Evolutionary conservation across 768 basidiomycete species (phyloP), one percentile per base, ranked within the genome.

Genomic region (Sistotremastrum niveocremeum): DNA sequence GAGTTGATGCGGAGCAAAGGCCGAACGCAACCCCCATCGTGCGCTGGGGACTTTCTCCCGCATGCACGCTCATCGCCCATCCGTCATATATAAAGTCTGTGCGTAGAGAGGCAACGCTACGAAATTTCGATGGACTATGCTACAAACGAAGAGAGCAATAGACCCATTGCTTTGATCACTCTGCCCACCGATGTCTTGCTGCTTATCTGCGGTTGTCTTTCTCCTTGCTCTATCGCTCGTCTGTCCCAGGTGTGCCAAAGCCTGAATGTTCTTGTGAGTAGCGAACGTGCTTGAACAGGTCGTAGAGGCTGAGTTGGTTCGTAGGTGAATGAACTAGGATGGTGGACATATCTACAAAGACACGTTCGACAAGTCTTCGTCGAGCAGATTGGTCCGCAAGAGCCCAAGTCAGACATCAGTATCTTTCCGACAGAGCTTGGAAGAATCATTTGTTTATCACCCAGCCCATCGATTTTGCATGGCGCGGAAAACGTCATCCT

Each of bases 311-410:
- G 36, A 40, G n/a, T 8, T 5, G 45, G 34, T 35, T 34, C 42
- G 38, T 46, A 84, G 82, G 71, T 84, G n/a, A 60, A 67, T 38
- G 66, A 72, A 39, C 75, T 69, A 54, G 81, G 79, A 6, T 84
- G 81, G 80, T 54, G 66, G 9, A 59, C 57, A 42, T 75, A 76
- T 55, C 59, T 76, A 32, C 69, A 67, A 34, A 54, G 53, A 33
- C 67, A 81, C 36, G 49, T 42, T 35, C 48, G 58, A 5, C 12
- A 8, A 10, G 12, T 43, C 12, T 29, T 5, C 31, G 11, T 37
- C 7, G 10, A 42, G 10, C 42, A 10, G 29, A 33, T 20, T 44
- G 42, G 42, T 37, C 42, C 10, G 7, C 56, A 1, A 37, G 46
- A 12, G 46, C 41, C 1, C 55, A 55, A 39, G 35, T 51, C 46